Evolutionary conservation across 306 rosid genomes (phyloP).

Genomic region (Lathyrus tuberosus): DNA sequence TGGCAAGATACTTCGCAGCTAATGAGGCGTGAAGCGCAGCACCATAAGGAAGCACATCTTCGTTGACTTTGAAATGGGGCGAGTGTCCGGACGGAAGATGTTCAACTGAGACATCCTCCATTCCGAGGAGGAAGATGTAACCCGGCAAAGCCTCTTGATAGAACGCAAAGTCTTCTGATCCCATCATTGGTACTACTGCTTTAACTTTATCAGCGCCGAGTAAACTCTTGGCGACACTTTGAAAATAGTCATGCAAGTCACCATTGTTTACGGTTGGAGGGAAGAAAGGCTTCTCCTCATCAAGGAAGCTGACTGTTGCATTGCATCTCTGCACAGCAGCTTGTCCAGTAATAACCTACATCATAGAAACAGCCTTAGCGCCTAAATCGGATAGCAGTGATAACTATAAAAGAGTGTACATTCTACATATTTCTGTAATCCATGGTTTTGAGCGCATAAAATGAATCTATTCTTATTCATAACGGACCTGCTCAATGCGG

Average conservation of each 20-base stretch:
- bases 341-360: conserved; percentile 44
- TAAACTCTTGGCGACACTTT: conserved; percentile 62
- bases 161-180: conserved; percentile 84
- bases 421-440: conserved; percentile 14
- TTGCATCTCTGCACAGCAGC: too few relatives aligned
- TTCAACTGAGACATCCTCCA: conserved; percentile 55
- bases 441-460: background rate
- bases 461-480: background rate
- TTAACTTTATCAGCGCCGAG: conserved; percentile 61
- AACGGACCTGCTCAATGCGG: conserved; percentile 69
- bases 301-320: too few relatives aligned
- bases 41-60: conserved; percentile 82
- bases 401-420: background rate
- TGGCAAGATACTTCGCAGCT: conserved; percentile 61
- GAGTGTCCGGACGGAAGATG: conserved; percentile 55
- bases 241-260: too few relatives aligned
- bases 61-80: conserved; percentile 69
- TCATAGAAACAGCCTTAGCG: conserved; percentile 30
- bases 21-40: conserved; percentile 94
- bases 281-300: too few relatives aligned
- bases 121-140: conserved; percentile 76
- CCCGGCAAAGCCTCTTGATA: conserved; percentile 79
- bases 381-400: conserved; percentile 5
- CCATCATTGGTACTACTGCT: conserved; percentile 64
- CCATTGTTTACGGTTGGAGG: too few relatives aligned